Evolutionary conservation across 192 early-diverging fungal genomes (phyloP), one percentile per base, ranked within the genome.

Genomic region (Dissophora globulifera): DNA sequence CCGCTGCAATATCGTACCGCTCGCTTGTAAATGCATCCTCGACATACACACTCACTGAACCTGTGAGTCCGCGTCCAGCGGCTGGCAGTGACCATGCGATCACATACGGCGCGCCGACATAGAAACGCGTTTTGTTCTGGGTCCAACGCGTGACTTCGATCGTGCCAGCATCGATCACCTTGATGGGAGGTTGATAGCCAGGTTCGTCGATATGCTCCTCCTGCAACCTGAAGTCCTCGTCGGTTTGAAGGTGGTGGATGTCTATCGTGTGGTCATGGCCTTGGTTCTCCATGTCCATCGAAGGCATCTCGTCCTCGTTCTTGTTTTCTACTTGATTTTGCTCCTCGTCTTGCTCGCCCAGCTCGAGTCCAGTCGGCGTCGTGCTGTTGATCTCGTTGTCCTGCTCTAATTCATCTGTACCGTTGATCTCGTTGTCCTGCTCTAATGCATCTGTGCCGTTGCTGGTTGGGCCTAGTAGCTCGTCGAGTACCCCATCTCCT

Each of bases 81-180:
- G 43, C 20, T 30, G 71, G 71, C 27, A 66, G 59, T 4, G 51
- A 41, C 62, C 71, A 75, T 17, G 56, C 62, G 43, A 75, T 27
- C 31, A 75, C 62, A n/a, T 75, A 75, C 2, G 71, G 71, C n/a
- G 71, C 62, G 0, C 71, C 71, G 9, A 75, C 57, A 60, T 55
- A 66, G 27, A 75, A 66, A 3, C 71, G 71, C 1, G 35, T 50
- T 32, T 65, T 74, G 33, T 65, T 65, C 4, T 58, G 48, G 62
- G 59, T 54, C 70, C 70, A 74, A 1, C 38, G 53, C 11, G 70
- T 65, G 42, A 74, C 47, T 13, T 58, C 32, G 50, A 74, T 43
- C 27, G 27, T 52, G 9, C 70, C 70, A 35, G 61, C 62, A 15
- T 74, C 61, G 2, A 38, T 13, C 17, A 74, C 50, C 7, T 40